Conservation (phyloP, 768 basidiomycete species). For the Flagelloscypha sp. region DNA sequence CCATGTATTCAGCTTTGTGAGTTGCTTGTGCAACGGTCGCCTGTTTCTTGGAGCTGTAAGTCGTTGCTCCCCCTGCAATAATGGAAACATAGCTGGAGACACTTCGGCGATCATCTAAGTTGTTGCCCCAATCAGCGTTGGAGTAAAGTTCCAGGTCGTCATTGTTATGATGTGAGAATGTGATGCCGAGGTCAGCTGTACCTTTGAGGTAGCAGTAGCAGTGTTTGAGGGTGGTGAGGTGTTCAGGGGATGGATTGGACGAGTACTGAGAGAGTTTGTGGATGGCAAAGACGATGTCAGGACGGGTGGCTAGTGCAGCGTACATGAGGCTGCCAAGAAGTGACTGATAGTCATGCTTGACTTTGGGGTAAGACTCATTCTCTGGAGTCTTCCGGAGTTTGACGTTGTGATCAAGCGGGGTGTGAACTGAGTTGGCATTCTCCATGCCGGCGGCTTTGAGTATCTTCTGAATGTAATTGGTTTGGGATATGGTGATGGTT, state of each 20-base stretch:
- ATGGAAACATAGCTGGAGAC: slow-evolving; percentile 26
- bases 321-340: slow-evolving; percentile 16
- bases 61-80: slow-evolving; percentile 25
- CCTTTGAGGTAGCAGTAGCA: slow-evolving; percentile 27
- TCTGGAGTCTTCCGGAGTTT: slow-evolving; percentile 3
- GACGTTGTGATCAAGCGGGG: slow-evolving; percentile 14
- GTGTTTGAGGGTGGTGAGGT: slow-evolving; percentile 26
- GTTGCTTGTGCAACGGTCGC: slow-evolving; percentile 28
- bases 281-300: slow-evolving; percentile 16
- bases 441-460: slow-evolving; percentile 10
- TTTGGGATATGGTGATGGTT: slow-evolving; percentile 14
- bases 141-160: slow-evolving; percentile 4
- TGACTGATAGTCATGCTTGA: slow-evolving; percentile 13
- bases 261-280: slow-evolving; percentile 12
- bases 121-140: slow-evolving; percentile 19
- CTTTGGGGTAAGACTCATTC: slow-evolving; percentile 12
- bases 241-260: slow-evolving; percentile 14
- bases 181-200: slow-evolving; percentile 10
- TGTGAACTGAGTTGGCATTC: slow-evolving; percentile 8
- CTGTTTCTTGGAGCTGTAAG: slow-evolving; percentile 35
- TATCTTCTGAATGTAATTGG: slow-evolving; percentile 8
- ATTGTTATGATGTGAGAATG: slow-evolving; percentile 13
- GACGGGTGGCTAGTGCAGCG: slow-evolving; percentile 11
- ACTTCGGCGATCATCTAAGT: slow-evolving; percentile 15
- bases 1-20: slow-evolving; percentile 37